phyloP scores from a whole-genome alignment of 345 rosid genomes.

The Camelina hispida region DNA sequence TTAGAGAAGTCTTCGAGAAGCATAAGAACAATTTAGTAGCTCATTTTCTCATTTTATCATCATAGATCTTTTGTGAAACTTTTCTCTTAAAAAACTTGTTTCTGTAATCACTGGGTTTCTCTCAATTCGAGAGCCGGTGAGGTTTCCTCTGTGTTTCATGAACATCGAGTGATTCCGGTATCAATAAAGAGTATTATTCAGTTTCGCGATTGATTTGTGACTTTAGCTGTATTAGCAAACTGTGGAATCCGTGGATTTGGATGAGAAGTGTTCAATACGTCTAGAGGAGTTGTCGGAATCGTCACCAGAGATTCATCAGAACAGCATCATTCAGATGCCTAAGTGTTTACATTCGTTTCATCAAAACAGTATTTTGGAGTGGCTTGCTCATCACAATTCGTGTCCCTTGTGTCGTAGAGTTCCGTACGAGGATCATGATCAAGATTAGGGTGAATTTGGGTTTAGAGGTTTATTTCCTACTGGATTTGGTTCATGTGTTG shows the following conservation, averaged over 20 bases:
- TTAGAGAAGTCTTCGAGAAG: too few relatives aligned
- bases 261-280: constrained; percentile 3
- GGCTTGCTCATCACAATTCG: constrained; percentile 1
- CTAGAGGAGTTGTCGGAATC: not conserved
- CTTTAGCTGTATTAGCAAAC: too few relatives aligned
- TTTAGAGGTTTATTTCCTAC: not conserved
- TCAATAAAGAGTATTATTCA: too few relatives aligned
- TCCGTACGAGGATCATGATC: not conserved
- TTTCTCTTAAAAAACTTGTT: too few relatives aligned
- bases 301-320: not conserved
- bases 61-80: too few relatives aligned
- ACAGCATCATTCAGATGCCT: not conserved
- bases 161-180: too few relatives aligned
- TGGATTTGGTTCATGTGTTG: not conserved
- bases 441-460: not conserved
- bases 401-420: not conserved
- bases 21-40: too few relatives aligned
- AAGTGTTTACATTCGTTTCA: constrained; percentile 9
- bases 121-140: too few relatives aligned
- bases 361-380: not conserved
- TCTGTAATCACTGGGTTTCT: too few relatives aligned
- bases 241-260: not conserved
- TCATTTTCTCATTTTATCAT: too few relatives aligned
- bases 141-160: too few relatives aligned
- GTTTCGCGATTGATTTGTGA: too few relatives aligned